A percentile compares a stretch with the other conserved stretches of the same genome.
Conservation (phyloP, 1,139 yeast genomes). For the Geotrichum aggregatum region DNA sequence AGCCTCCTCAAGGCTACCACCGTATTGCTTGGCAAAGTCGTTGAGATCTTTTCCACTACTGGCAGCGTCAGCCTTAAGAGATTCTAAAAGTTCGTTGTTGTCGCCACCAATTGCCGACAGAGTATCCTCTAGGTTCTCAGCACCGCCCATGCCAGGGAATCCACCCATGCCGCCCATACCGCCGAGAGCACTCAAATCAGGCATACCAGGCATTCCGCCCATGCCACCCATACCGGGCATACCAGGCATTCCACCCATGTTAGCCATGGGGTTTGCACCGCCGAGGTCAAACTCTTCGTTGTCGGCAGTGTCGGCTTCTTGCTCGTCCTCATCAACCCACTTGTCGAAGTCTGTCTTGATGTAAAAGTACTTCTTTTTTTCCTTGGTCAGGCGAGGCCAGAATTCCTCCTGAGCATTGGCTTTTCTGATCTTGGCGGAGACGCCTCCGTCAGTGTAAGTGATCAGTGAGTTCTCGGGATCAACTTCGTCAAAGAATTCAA, state of each 20-base stretch:
- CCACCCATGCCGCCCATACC: slow-evolving; percentile 35
- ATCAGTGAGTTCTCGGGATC: slow-evolving; percentile 60
- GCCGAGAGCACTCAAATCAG: slow-evolving; percentile 30
- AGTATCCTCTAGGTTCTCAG: slow-evolving; percentile 31
- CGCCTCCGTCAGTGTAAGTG: slow-evolving; percentile 66
- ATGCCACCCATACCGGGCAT: slow-evolving; percentile 34
- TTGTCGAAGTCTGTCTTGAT: slow-evolving; percentile 93
- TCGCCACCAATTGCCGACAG: slow-evolving; percentile 23
- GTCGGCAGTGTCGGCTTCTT: slow-evolving; percentile 54
- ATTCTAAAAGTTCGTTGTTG: slow-evolving; percentile 22
- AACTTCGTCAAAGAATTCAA: slow-evolving; percentile 71
- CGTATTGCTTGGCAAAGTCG: slow-evolving; percentile 19
- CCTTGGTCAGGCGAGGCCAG: slow-evolving; percentile 90
- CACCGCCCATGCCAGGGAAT: slow-evolving; percentile 33
- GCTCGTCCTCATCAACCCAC: slow-evolving; percentile 97
- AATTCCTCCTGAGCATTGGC: slow-evolving; percentile 62
- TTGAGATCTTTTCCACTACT: slow-evolving; percentile 20
- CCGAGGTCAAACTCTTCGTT: slow-evolving; percentile 40
- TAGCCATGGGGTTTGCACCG: slow-evolving; percentile 34
- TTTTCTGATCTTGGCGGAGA: slow-evolving; percentile 68
- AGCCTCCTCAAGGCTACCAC: slow-evolving; percentile 15
- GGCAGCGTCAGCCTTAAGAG: slow-evolving; percentile 21
- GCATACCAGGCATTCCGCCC: slow-evolving; percentile 33
- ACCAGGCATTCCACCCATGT: slow-evolving; percentile 32
- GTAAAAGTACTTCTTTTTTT: slow-evolving; percentile 62